Conservation (phyloP, 345 rosid genomes). For the Ceriops tagal region DNA sequence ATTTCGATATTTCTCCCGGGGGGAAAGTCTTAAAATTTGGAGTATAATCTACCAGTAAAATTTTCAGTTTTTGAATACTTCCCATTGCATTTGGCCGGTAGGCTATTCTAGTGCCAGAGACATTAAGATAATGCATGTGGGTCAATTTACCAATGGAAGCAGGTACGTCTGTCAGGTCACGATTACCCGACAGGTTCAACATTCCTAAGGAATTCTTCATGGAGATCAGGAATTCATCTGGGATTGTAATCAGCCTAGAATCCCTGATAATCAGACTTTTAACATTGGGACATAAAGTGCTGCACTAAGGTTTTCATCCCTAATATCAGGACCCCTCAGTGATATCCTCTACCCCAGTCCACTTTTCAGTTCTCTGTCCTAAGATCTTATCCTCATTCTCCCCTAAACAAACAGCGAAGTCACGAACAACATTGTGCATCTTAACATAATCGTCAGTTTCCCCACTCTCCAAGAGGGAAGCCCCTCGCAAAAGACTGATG, state of each 20-base stretch:
- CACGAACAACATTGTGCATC: slow-evolving; percentile 1
- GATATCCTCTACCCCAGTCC: background rate
- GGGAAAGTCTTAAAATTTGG: too few species aligned
- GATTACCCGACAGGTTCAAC: background rate
- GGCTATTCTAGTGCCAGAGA: background rate
- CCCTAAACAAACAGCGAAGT: slow-evolving; percentile 6
- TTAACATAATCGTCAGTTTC: background rate
- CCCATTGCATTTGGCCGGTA: background rate
- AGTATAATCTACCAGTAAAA: slow-evolving; percentile 1
- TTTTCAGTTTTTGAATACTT: background rate
- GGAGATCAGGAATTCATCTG: background rate
- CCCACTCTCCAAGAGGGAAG: slow-evolving; percentile 4
- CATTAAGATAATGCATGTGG: slow-evolving; percentile 1
- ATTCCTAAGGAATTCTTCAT: background rate
- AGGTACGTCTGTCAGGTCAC: background rate
- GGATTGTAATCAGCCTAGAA: background rate
- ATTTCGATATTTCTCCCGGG: background rate
- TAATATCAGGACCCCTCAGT: background rate
- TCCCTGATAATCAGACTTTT: background rate
- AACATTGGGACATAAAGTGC: background rate
- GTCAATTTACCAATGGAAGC: background rate
- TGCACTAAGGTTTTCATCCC: background rate
- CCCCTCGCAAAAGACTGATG: background rate
- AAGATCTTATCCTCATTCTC: slow-evolving; percentile 4
- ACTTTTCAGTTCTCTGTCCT: background rate